phyloP scores from a whole-genome alignment of 306 rosid species.

The Cucurbita maxima region DNA sequence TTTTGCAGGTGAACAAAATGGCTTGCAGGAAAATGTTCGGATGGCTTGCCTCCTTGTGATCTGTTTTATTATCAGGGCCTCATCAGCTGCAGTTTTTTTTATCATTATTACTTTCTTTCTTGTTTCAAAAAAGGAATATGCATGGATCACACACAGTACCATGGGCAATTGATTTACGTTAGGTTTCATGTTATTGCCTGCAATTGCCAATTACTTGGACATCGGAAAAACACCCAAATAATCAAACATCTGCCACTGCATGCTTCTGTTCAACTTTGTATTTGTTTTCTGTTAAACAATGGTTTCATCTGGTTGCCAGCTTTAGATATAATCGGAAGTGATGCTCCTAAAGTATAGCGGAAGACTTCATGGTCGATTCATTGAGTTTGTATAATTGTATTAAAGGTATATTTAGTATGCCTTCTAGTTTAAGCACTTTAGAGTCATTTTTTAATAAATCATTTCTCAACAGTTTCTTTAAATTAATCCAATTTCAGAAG shows the following conservation, averaged over 20 bases:
- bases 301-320: background rate
- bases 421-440: too few relatives aligned
- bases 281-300: background rate
- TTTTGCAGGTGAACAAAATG: conserved; percentile 2
- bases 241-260: background rate
- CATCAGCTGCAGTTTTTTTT: background rate
- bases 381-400: background rate
- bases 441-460: too few relatives aligned
- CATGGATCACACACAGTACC: background rate
- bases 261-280: background rate
- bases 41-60: background rate
- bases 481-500: too few relatives aligned
- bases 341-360: background rate
- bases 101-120: background rate
- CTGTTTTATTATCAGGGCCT: background rate
- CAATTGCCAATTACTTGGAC: background rate
- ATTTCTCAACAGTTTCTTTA: too few relatives aligned
- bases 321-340: background rate
- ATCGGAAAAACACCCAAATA: background rate
- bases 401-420: too few relatives aligned
- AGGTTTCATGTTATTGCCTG: background rate
- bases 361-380: background rate
- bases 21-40: background rate
- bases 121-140: background rate
- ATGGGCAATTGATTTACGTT: background rate